A percentile compares a stretch with the other conserved stretches of the same genome.
phyloP scores from a whole-genome alignment of 2,329 filamentous ascomycete genomes.

The Onygenales sp. region DNA sequence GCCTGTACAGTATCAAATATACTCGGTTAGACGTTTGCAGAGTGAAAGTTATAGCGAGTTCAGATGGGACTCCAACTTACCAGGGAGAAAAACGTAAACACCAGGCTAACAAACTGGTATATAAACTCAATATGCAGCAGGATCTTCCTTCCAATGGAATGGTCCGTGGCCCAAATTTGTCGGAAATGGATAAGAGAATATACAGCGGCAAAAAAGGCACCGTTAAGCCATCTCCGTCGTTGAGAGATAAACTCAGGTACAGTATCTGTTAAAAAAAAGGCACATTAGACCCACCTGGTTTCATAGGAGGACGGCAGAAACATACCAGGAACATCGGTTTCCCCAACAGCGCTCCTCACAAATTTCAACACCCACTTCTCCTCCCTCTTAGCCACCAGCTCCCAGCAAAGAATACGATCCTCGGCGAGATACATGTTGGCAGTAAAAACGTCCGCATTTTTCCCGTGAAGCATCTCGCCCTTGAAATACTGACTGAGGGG shows the following conservation, averaged over 20 bases:
- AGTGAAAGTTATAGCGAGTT: neutral
- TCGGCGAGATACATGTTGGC: constrained; percentile 99
- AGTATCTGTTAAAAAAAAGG: constrained; percentile 48
- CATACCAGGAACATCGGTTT: constrained; percentile 90
- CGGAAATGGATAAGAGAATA: constrained; percentile 93
- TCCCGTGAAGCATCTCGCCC: constrained; percentile 90
- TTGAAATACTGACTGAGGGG: constrained; percentile 98
- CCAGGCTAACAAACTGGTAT: constrained; percentile 83
- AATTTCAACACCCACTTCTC: constrained; percentile 98
- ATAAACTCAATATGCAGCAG: constrained; percentile 90
- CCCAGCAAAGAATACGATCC: constrained; percentile 97
- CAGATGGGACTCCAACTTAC: constrained; percentile 19
- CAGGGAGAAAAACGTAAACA: constrained; percentile 96
- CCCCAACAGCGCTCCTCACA: constrained; percentile 90
- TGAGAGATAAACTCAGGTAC: constrained; percentile 97
- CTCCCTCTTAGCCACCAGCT: constrained; percentile 86
- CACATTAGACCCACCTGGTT: neutral
- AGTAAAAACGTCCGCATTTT: constrained; percentile 93
- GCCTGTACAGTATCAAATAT: constrained; percentile 39
- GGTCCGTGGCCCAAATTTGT: constrained; percentile 88
- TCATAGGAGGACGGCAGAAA: neutral
- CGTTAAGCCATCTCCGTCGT: constrained; percentile 92
- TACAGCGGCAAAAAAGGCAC: constrained; percentile 95
- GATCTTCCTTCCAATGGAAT: constrained; percentile 79
- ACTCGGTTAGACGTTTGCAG: neutral